Evolutionary conservation across 139 green algal genomes (phyloP).

Genomic region (Auxenochlorella pyrenoidosa): DNA sequence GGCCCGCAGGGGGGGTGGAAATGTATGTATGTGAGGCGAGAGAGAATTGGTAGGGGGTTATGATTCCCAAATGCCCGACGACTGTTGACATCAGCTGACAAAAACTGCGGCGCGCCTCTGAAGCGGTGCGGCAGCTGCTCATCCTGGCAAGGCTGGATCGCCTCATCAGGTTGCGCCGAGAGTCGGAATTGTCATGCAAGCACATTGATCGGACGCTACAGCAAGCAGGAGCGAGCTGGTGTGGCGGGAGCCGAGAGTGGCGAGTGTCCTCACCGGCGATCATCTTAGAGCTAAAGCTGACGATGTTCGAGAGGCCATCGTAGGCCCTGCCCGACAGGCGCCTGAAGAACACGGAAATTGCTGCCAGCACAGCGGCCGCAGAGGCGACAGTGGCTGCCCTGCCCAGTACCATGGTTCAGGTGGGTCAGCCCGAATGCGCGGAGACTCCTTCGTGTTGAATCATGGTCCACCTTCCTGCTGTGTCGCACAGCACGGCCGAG

Average conservation of each 20-base stretch:
- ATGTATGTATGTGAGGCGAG: too few species aligned
- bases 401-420: neutral
- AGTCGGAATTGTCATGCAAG: too few species aligned
- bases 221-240: too few species aligned
- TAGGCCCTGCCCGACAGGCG: neutral
- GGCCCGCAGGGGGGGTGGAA: too few species aligned
- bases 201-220: too few species aligned
- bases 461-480: too few species aligned
- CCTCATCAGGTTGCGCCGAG: too few species aligned
- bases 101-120: neutral
- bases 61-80: too few species aligned
- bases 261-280: neutral
- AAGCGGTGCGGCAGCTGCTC: neutral
- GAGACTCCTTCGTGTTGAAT: too few species aligned
- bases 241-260: neutral
- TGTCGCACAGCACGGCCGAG: too few species aligned
- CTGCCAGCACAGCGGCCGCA: neutral
- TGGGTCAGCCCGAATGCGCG: neutral
- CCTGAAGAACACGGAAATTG: neutral
- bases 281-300: slow-evolving; percentile 7
- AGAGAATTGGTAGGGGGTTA: too few species aligned
- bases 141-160: neutral
- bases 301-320: neutral
- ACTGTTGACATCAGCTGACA: too few species aligned
- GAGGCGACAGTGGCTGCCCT: neutral